Evolutionary conservation across 1,284 basidiomycete species (phyloP).

Genomic region (Ustilago cynodontis): DNA sequence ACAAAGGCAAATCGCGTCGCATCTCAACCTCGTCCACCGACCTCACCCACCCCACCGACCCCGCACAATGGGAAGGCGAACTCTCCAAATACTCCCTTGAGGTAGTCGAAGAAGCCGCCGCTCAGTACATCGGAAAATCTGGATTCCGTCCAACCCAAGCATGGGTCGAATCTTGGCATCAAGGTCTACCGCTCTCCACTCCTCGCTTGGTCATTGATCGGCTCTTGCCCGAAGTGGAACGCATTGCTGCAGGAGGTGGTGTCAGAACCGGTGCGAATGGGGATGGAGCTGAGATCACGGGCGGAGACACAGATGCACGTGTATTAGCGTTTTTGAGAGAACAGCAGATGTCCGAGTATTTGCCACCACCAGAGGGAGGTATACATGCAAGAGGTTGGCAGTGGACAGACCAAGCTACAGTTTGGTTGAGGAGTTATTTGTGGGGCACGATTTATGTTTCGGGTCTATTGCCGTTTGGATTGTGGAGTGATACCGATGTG

Average conservation of each 20-base stretch:
- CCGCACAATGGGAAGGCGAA: conserved; percentile 20
- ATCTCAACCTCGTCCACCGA: conserved; percentile 31
- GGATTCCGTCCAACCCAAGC: conserved; percentile 61
- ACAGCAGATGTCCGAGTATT: conserved; percentile 41
- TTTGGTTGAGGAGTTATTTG: conserved; percentile 65
- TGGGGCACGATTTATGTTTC: conserved; percentile 64
- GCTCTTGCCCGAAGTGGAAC: conserved; percentile 58
- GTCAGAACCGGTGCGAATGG: conserved; percentile 17
- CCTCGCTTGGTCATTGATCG: conserved; percentile 40
- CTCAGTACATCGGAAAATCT: conserved; percentile 54
- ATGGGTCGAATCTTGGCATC: conserved; percentile 62
- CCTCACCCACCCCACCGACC: neutral
- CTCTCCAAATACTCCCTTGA: conserved; percentile 31
- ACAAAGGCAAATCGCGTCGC: conserved; percentile 54
- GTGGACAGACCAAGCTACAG: conserved; percentile 55
- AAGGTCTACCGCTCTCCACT: conserved; percentile 47
- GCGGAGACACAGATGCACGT: conserved; percentile 53
- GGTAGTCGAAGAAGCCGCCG: conserved; percentile 36
- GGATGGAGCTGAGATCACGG: conserved; percentile 27
- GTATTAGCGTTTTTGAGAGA: conserved; percentile 62
- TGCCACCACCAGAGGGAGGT: conserved; percentile 23
- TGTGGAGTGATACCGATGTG: conserved; percentile 57
- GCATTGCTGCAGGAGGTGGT: conserved; percentile 42
- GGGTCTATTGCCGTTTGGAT: conserved; percentile 46
- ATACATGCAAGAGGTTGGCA: conserved; percentile 51